A percentile compares a stretch with the other conserved stretches of the same genome.
These are phyloP conservation scores for Periconia digitata DNA, from an alignment of 2,329 filamentous ascomycete genomes.

Conservation along the genomic window DNA sequence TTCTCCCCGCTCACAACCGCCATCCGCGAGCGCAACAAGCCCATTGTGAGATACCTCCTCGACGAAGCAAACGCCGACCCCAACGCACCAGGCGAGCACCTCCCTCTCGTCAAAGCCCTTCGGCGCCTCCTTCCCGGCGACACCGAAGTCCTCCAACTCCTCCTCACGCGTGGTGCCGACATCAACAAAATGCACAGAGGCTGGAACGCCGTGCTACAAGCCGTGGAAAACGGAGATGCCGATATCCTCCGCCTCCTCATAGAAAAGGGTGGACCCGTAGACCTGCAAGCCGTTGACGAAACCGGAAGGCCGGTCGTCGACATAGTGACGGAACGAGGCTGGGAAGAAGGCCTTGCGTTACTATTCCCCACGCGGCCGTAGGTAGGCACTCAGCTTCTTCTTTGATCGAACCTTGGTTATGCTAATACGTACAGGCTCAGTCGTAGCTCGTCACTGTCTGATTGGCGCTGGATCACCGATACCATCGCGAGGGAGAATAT, in stretches of 20 bases:
- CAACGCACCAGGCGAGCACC: slow-evolving; percentile 69
- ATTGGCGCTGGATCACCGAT: slow-evolving; percentile 12
- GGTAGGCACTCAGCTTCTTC: slow-evolving; percentile 8
- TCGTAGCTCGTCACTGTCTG: slow-evolving; percentile 5
- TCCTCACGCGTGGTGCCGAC: slow-evolving; percentile 65
- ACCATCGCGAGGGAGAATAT: slow-evolving; percentile 3
- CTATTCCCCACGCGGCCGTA: slow-evolving; percentile 31
- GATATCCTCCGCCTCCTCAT: slow-evolving; percentile 36
- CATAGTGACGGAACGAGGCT: slow-evolving; percentile 38
- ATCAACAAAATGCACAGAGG: slow-evolving; percentile 58
- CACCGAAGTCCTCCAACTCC: slow-evolving; percentile 62
- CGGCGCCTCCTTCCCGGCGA: slow-evolving; percentile 61
- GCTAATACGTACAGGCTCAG: not conserved
- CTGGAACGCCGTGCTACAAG: slow-evolving; percentile 39
- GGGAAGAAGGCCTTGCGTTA: slow-evolving; percentile 38
- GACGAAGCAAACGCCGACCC: slow-evolving; percentile 64
- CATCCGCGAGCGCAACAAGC: slow-evolving; percentile 63
- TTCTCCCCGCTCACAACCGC: slow-evolving; percentile 70
- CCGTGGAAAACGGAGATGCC: slow-evolving; percentile 39
- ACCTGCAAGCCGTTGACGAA: slow-evolving; percentile 34
- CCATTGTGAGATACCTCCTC: slow-evolving; percentile 64
- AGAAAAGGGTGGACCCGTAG: slow-evolving; percentile 36
- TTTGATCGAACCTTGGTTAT: too few relatives aligned
- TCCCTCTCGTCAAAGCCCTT: slow-evolving; percentile 71
- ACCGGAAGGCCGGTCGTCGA: slow-evolving; percentile 32